A percentile compares a stretch with the other conserved stretches of the same genome.
phyloP scores from a whole-genome alignment of 2,329 filamentous ascomycete species.

The Fonsecaea monophora region DNA sequence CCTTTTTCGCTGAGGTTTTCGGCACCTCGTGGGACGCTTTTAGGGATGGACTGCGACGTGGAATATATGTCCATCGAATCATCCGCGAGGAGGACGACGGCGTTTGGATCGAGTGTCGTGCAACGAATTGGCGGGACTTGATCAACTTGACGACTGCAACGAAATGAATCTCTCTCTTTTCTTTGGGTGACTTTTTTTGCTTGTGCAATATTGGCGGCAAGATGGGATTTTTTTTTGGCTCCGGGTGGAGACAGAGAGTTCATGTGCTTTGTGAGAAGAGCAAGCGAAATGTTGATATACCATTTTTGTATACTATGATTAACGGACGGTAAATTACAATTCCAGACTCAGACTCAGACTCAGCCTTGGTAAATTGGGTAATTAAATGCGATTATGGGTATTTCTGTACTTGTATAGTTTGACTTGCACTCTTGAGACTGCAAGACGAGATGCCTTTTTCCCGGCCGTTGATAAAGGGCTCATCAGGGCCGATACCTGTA shows the following conservation, averaged over 20 bases:
- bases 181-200: neutral
- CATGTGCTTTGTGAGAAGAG: constrained; percentile 2
- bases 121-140: neutral
- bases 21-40: neutral
- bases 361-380: no score
- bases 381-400: neutral
- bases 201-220: neutral
- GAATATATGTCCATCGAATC: neutral
- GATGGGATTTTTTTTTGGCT: neutral
- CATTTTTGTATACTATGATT: neutral
- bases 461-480: no score
- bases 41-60: neutral
- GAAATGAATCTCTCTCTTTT: constrained; percentile 3
- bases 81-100: neutral
- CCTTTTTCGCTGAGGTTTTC: neutral
- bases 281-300: constrained; percentile 1
- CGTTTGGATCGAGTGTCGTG: neutral
- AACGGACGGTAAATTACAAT: neutral
- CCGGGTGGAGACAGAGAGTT: neutral
- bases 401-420: neutral
- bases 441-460: no score
- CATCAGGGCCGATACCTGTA: no score
- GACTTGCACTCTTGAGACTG: no score
- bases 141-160: neutral
- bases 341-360: neutral